A percentile compares a stretch with the other conserved stretches of the same genome.
Evolutionary conservation across 495 filamentous ascomycete species (phyloP).

Genomic region (Acidiella bohemica): DNA sequence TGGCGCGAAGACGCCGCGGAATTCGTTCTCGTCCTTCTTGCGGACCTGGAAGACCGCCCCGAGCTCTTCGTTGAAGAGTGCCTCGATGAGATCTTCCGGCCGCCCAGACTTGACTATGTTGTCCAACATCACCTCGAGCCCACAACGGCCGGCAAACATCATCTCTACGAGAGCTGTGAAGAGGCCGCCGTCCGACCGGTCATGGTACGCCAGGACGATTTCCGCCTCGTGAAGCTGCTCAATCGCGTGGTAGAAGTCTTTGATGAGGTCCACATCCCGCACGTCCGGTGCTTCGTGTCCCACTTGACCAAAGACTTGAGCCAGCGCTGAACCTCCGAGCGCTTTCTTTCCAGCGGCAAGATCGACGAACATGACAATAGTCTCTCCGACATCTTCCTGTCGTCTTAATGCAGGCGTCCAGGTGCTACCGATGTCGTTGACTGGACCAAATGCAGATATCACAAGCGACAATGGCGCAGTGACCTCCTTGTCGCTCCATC

Average conservation of each 20-base stretch:
- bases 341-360: slow-evolving; percentile 63
- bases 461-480: slow-evolving; percentile 83
- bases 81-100: slow-evolving; percentile 50
- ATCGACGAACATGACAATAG: slow-evolving; percentile 81
- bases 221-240: slow-evolving; percentile 72
- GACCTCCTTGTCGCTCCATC: slow-evolving; percentile 88
- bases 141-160: slow-evolving; percentile 95
- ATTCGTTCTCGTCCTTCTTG: slow-evolving; percentile 66
- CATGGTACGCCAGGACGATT: slow-evolving; percentile 89
- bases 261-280: slow-evolving; percentile 63
- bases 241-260: slow-evolving; percentile 84
- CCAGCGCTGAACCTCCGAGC: slow-evolving; percentile 81
- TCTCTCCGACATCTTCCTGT: slow-evolving; percentile 77
- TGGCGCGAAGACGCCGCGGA: slow-evolving; percentile 72
- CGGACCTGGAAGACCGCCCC: slow-evolving; percentile 93
- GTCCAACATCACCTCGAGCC: slow-evolving; percentile 74
- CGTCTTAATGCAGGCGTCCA: slow-evolving; percentile 87
- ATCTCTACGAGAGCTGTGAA: slow-evolving; percentile 89
- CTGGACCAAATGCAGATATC: slow-evolving; percentile 77
- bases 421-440: slow-evolving; percentile 63
- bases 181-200: slow-evolving; percentile 83
- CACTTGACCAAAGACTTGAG: slow-evolving; percentile 80
- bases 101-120: slow-evolving; percentile 40
- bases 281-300: slow-evolving; percentile 78
- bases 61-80: slow-evolving; percentile 93